Evolutionary conservation across 768 basidiomycete genomes (phyloP).

Genomic region (Symmetrospora coprosmae): DNA sequence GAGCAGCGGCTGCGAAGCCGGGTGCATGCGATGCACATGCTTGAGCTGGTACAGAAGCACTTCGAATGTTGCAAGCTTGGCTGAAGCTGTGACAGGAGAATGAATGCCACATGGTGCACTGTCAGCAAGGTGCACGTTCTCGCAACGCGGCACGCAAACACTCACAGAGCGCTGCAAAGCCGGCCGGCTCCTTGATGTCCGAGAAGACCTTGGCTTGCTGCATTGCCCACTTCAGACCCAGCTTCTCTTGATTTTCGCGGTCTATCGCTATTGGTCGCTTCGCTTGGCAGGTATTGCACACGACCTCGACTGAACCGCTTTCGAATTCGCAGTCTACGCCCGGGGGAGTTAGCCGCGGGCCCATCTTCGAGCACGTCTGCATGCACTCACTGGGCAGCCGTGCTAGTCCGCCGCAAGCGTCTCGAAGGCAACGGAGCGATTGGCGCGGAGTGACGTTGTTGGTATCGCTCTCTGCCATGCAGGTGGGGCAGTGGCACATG

Average conservation of each 20-base stretch:
- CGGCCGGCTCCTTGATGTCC: no score
- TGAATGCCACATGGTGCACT: background rate
- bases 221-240: no score
- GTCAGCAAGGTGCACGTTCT: no score
- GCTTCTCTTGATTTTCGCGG: no score
- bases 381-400: background rate
- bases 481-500: slow-evolving; percentile 1
- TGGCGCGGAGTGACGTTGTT: background rate
- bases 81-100: background rate
- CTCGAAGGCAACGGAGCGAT: background rate
- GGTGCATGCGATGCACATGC: background rate
- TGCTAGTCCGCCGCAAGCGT: background rate
- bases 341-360: background rate
- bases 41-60: background rate
- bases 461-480: background rate
- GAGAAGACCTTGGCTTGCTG: no score
- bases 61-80: background rate
- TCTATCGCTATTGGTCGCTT: no score
- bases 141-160: no score
- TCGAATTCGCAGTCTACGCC: background rate
- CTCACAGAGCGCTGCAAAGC: no score
- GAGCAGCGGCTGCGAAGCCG: slow-evolving; percentile 1
- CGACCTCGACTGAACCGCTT: no score
- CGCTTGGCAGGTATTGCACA: no score
- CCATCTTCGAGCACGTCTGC: background rate